Evolutionary conservation across 768 basidiomycete species (phyloP), one percentile per base, ranked within the genome.

Genomic region (Lentinula sp.): DNA sequence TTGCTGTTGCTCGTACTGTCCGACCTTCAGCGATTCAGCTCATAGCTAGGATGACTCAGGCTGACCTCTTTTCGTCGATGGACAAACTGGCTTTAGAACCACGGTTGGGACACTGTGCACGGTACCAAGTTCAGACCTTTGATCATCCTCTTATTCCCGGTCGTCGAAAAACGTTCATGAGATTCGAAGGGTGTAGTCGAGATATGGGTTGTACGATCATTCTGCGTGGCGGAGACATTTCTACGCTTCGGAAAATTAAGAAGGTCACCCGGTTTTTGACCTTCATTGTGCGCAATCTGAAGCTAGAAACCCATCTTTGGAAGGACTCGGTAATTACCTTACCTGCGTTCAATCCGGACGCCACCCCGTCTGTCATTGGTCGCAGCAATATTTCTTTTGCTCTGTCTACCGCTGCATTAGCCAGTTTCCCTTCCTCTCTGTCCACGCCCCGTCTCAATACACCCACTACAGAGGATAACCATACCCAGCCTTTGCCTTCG

Each of bases 121-220:
- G 84, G 18, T 96, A 93, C 72, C 81, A 87, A 37, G 82, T 98
- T 5, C 94, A 97, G 72, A 97, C 97, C 0, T 98, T 90, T 70
- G 96, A 98, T 64, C 95, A 99, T 72, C 81, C 85, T 11, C 79
- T 95, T 43, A 99, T 98, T 45, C 94, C 95, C n/a, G 95, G 94
- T 18, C 83, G 83, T 16, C 82, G 97, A 60, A 99, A 99, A 78
- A 93, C 96, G 0, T 91, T 93, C 69, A 95, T 99, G 93, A 88
- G 97, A 1, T 98, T 99, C 68, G 97, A 99, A 73, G 96, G 96
- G 1, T 97, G 95, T 68, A 89, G 84, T 69, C 83, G 84, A 54
- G 93, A 97, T 64, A 89, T 93, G 83, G 95, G 95, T 0, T 98
- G 95, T 65, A 98, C 97, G 2, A 88, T 99, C 65, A 80, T 98